Percentiles rank a stretch among this genome's conserved stretches.
Conservation (phyloP, 208 protist genomes). For the Trypanosoma vivax region DNA sequence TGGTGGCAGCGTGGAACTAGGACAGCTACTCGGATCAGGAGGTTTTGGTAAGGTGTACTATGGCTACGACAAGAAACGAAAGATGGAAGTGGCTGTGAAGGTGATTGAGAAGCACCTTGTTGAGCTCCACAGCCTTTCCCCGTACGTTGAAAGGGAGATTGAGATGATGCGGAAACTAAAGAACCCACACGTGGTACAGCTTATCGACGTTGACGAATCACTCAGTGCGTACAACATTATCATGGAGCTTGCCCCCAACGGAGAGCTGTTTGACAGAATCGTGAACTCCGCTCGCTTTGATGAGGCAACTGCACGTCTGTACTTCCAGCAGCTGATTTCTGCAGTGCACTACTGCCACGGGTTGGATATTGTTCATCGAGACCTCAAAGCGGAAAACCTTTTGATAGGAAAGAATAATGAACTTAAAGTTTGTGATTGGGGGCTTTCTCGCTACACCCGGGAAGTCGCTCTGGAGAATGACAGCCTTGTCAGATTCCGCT, state of each 20-base stretch:
- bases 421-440: conserved; percentile 90
- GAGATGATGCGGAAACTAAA: conserved; percentile 96
- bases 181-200: conserved; percentile 88
- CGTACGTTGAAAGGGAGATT: conserved; percentile 92
- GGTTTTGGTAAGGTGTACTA: conserved; percentile 87
- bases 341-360: conserved; percentile 89
- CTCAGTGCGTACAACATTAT: conserved; percentile 95
- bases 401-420: conserved; percentile 74
- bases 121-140: conserved; percentile 46
- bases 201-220: conserved; percentile 95
- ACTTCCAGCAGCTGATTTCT: conserved; percentile 90
- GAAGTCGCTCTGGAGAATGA: conserved; percentile 51
- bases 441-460: conserved; percentile 86
- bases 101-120: conserved; percentile 85
- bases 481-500: conserved; percentile 64
- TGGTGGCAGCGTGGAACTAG: conserved; percentile 66
- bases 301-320: conserved; percentile 69
- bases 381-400: conserved; percentile 92
- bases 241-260: conserved; percentile 97
- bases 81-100: conserved; percentile 87
- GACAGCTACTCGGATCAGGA: conserved; percentile 79
- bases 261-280: conserved; percentile 98
- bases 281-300: conserved; percentile 80
- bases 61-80: conserved; percentile 66
- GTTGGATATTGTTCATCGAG: conserved; percentile 89